Conservation (phyloP, 2,329 filamentous ascomycete species). For the Calonectria henricotiae region DNA sequence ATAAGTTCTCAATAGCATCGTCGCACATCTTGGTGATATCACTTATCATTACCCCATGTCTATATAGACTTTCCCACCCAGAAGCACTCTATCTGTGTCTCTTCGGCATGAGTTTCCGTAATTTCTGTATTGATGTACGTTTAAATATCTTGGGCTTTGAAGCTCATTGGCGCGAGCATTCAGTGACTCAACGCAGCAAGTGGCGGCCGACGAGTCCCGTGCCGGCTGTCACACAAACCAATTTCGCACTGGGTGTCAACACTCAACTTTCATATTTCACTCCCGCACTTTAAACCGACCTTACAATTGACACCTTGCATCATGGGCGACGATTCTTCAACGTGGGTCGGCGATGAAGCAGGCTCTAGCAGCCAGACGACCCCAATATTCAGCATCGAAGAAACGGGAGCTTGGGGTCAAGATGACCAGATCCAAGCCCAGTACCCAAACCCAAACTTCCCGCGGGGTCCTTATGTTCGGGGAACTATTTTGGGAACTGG, state of each 20-base stretch:
- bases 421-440: background rate
- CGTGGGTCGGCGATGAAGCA: background rate
- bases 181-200: background rate
- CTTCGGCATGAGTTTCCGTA: too few species aligned
- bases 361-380: background rate
- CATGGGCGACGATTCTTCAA: background rate
- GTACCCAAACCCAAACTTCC: slow-evolving; percentile 38
- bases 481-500: slow-evolving; percentile 52
- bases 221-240: background rate
- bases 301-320: background rate
- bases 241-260: background rate
- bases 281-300: background rate
- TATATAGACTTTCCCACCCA: too few species aligned
- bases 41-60: too few species aligned
- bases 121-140: too few species aligned
- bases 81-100: too few species aligned
- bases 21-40: too few species aligned
- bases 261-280: background rate
- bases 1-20: too few species aligned
- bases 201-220: background rate
- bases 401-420: background rate
- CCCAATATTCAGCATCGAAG: background rate
- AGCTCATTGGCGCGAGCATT: too few species aligned
- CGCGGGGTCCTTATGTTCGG: slow-evolving; percentile 45
- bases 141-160: too few species aligned